Percentiles rank a stretch among this genome's conserved stretches.
Evolutionary conservation across 1,284 basidiomycete genomes (phyloP).

Genomic region (Anthracocystis panici-leucophaei): DNA sequence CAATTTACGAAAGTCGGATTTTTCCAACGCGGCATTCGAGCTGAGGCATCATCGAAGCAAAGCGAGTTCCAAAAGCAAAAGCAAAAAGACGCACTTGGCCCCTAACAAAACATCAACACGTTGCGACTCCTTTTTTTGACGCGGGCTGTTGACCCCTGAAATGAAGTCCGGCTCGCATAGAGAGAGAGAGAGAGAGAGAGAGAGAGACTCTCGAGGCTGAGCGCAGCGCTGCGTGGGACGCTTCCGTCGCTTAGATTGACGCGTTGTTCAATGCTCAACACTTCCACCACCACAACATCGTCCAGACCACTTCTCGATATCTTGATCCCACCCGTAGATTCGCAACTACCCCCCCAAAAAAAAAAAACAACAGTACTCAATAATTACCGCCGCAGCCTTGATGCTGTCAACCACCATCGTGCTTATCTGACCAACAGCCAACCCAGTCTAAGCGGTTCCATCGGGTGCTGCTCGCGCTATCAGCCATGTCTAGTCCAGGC

Average conservation of each 20-base stretch:
- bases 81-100: conserved; percentile 1
- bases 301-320: not conserved
- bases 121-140: not conserved
- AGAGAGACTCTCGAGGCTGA: no score
- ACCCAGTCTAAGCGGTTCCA: not conserved
- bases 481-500: conserved; percentile 25
- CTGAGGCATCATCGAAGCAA: conserved; percentile 3
- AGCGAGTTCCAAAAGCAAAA: not conserved
- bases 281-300: not conserved
- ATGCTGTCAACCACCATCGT: not conserved
- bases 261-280: not conserved
- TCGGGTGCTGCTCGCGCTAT: conserved; percentile 1
- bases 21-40: conserved; percentile 4
- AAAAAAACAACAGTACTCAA: not conserved
- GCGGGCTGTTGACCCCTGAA: conserved; percentile 5
- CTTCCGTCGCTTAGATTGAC: no score
- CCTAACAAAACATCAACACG: conserved; percentile 9
- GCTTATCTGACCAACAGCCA: conserved; percentile 3
- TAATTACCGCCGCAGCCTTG: not conserved
- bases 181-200: no score
- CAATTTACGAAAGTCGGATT: not conserved
- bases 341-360: no score
- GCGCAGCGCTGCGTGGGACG: no score
- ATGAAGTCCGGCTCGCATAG: not conserved
- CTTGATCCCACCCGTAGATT: not conserved